A percentile compares a stretch with the other conserved stretches of the same genome.
Conservation (phyloP, 495 filamentous ascomycete genomes). For the Neurospora sp. region DNA sequence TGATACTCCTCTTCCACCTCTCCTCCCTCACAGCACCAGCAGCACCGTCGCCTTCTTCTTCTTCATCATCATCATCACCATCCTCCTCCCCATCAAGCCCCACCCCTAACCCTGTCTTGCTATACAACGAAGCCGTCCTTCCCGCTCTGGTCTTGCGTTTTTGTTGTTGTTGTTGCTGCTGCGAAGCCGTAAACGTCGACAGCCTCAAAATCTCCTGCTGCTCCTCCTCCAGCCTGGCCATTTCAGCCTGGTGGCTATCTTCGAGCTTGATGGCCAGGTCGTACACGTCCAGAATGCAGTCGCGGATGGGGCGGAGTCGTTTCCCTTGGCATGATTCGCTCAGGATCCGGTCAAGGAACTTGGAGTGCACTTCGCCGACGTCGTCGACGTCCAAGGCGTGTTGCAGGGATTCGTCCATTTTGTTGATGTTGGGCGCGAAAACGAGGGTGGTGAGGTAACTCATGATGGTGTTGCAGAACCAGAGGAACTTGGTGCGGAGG, state of each 20-base stretch:
- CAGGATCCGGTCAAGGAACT: constrained; percentile 50
- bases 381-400: constrained; percentile 65
- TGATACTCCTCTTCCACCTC: background rate
- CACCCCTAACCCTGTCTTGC: constrained; percentile 8
- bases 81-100: constrained; percentile 12
- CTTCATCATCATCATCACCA: constrained; percentile 27
- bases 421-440: constrained; percentile 44
- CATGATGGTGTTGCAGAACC: constrained; percentile 66
- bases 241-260: constrained; percentile 32
- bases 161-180: background rate
- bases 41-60: constrained; percentile 22
- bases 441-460: constrained; percentile 67
- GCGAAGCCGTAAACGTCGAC: constrained; percentile 17
- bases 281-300: constrained; percentile 55
- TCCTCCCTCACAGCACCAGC: background rate
- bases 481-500: constrained; percentile 64
- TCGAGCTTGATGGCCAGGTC: constrained; percentile 44
- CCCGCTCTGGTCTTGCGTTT: background rate
- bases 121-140: background rate
- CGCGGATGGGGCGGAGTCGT: constrained; percentile 52
- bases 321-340: constrained; percentile 56
- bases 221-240: constrained; percentile 28
- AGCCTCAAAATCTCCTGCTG: constrained; percentile 27
- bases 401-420: constrained; percentile 43
- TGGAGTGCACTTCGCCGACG: constrained; percentile 62